A percentile compares a stretch with the other conserved stretches of the same genome.
phyloP scores from a whole-genome alignment of 345 rosid species.

The Eucalyptus grandis region DNA sequence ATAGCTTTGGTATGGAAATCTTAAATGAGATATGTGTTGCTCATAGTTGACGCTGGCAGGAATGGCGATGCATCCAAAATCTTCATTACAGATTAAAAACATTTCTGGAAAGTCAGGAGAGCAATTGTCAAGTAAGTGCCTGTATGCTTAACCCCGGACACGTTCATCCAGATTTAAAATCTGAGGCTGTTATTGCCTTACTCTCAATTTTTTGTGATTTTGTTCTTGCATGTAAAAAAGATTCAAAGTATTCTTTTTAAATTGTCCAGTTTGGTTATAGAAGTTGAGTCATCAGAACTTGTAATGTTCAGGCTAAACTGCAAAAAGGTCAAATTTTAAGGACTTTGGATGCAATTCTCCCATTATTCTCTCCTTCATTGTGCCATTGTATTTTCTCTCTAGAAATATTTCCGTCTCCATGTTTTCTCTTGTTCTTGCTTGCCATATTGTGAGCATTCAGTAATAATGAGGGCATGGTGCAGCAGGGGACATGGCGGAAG shows the following conservation, averaged over 20 bases:
- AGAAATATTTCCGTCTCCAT: background rate
- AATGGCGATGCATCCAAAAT: constrained; percentile 43
- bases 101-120: constrained; percentile 88
- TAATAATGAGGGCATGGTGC: background rate
- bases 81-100: constrained; percentile 66
- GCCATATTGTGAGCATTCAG: background rate
- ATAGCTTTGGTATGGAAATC: background rate
- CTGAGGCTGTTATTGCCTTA: background rate
- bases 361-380: constrained; percentile 1
- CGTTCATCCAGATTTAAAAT: background rate
- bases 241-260: background rate
- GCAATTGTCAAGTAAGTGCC: constrained; percentile 76
- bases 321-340: background rate
- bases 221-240: background rate
- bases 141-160: background rate
- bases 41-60: background rate
- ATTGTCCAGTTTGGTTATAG: background rate
- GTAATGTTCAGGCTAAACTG: background rate
- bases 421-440: background rate
- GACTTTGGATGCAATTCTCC: background rate
- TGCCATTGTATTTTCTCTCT: background rate
- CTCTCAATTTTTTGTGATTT: background rate
- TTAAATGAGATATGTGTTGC: background rate
- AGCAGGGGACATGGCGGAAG: background rate
- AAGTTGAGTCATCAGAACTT: background rate